Evolutionary conservation across 2,329 filamentous ascomycete species (phyloP), one percentile per base, ranked within the genome.

Genomic region (Penicillium sp.): DNA sequence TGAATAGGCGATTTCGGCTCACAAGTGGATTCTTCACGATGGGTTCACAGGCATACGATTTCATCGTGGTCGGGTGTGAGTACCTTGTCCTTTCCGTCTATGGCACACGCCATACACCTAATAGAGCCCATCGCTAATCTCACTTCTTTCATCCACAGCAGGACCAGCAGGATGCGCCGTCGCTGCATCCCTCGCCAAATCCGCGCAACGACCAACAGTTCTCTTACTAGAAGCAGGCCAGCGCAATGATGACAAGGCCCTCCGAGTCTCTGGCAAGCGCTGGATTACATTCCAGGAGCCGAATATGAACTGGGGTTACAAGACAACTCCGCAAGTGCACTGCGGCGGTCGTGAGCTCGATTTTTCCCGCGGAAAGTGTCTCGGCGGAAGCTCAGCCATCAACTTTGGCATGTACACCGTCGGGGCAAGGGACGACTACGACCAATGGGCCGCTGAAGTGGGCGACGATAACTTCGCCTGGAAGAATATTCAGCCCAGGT

Each of bases 171-270:
- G 87, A 7, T 82, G 82, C 51, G 75, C 83, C 1, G 68, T 88
- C 14, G 86, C 87, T 0, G 74, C 81, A 1, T 75, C 78, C 0
- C 80, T 89, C 4, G 80, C 84, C 1, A 72, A 76, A 17, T 75
- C 82, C 0, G 39, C 76, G 0, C 76, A 77, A 38, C 76, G 73
- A 8, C 86, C 86, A 0, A 78, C 70, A 0, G 81, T 89, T 1
- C 79, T 89, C 1, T 78, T 90, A 0, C 73, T 89, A 2, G 87
- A 89, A 72, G 86, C 86, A 1, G 87, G 87, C 11, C 74, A 77
- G 1, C 65, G 68, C 7, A 83, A 86, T 50, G 77, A 81, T 1
- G 79, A 83, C 58, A 74, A 70, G 5, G 70, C 76, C 8, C 74
- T 82, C 8, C 81, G 82, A 2, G 78, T 83, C 12, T 79, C 81